A percentile compares a stretch with the other conserved stretches of the same genome.
These are phyloP conservation scores for Pilasporangium apinafurcum DNA, from an alignment of 352 stramenopile genomes.

Conservation along the genomic window DNA sequence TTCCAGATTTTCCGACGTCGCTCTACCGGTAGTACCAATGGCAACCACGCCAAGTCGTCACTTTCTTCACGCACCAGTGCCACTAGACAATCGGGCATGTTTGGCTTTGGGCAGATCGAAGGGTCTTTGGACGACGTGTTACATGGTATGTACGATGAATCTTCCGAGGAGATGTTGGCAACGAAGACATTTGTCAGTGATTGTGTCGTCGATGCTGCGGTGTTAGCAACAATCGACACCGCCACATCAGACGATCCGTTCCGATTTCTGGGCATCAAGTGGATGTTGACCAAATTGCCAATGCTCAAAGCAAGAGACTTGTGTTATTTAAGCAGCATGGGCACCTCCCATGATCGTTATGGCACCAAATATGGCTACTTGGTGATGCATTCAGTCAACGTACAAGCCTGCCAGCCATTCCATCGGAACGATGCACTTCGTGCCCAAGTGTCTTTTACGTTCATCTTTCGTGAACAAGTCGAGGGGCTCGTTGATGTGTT, in stretches of 20 bases:
- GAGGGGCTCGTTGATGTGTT: constrained; percentile 52
- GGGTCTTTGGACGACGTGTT: constrained; percentile 51
- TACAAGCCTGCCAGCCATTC: constrained; percentile 28
- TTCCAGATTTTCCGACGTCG: constrained; percentile 33
- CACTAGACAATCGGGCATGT: constrained; percentile 23
- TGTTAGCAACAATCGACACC: constrained; percentile 32
- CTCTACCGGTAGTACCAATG: background rate
- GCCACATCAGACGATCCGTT: constrained; percentile 33
- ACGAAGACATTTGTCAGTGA: constrained; percentile 41
- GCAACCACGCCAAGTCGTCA: constrained; percentile 21
- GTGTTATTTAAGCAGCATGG: constrained; percentile 38
- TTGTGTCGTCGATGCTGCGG: constrained; percentile 35
- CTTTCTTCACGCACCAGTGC: constrained; percentile 10
- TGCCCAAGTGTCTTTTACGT: constrained; percentile 31
- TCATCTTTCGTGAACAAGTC: constrained; percentile 44
- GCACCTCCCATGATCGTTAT: constrained; percentile 32
- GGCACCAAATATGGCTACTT: constrained; percentile 39
- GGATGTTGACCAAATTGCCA: constrained; percentile 46
- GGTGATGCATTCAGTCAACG: constrained; percentile 41
- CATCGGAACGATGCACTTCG: constrained; percentile 25
- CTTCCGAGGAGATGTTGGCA: constrained; percentile 22
- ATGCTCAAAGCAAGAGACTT: constrained; percentile 34
- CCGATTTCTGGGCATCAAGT: constrained; percentile 53
- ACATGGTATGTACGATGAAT: constrained; percentile 38
- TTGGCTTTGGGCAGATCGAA: constrained; percentile 27